Base-by-base conservation (phyloP, 1,284 basidiomycete genomes). In the Peniophora sp. region DNA sequence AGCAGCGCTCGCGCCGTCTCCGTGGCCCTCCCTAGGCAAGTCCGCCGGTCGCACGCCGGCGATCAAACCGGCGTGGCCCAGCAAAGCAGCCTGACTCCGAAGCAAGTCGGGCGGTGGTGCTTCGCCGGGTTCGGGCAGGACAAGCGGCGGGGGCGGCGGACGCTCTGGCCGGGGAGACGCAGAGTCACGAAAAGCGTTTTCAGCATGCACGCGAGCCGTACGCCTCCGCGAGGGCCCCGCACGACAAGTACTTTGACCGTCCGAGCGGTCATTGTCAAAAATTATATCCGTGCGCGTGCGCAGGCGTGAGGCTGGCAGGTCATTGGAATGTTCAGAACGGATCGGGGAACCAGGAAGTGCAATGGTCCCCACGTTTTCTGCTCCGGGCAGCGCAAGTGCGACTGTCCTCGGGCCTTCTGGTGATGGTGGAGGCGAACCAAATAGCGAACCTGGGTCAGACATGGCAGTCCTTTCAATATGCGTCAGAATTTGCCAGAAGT, bases 281-380 rank as follows among this genome's bases (percentile, higher is more conserved):
- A 32, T 32, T 32, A 32, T 6, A 32, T 32, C 27, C 27, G 27
- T 32, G 27, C 27, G 27, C 27, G 52, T 55, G 52, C 70, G 78
- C 70, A 76, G 72, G 62, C 75, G 73, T 68, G 74, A 77, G 71
- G 79, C 84, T 87, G 84, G 69, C 78, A 79, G 79, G 73, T 76
- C 71, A 70, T 81, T 75, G 70, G 83, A 74, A 73, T 81, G 76
- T 88, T 89, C 83, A 89, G 85, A 85, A 84, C 73, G 73, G 68
- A 73, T 74, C 74, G 86, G 87, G 85, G 85, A 86, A 81, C 86
- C 86, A 88, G 85, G 85, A 87, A 88, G 27, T 32, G 27, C 27
- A 32, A 32, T 32, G 27, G 27, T 32, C 27, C 27, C 27, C 27
- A 32, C 27, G 27, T 32, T 32, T 32, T 32, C 27, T 32, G 27